A percentile compares a stretch with the other conserved stretches of the same genome.
Evolutionary conservation across 108 stramenopile genomes (phyloP).

Genomic region (Phaeodactylum tricornutum): DNA sequence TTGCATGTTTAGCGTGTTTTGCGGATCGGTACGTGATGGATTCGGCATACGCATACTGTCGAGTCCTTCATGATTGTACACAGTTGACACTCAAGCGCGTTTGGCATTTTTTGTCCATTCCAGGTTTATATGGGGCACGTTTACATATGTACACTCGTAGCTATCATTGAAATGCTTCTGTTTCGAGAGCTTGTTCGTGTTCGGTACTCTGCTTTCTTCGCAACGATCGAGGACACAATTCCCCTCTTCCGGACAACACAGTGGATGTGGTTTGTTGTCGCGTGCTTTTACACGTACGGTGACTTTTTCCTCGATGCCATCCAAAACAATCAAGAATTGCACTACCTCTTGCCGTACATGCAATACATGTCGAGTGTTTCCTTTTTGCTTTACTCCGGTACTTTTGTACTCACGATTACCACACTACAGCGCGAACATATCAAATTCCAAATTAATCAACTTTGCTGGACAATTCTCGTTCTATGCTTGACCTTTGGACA

Average conservation of each 20-base stretch:
- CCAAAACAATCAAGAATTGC: constrained; percentile 51
- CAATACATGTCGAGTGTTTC: constrained; percentile 51
- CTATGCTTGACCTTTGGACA: constrained; percentile 87
- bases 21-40: too few species aligned
- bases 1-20: constrained; percentile 37
- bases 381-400: constrained; percentile 73
- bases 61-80: constrained; percentile 26
- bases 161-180: constrained; percentile 58
- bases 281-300: constrained; percentile 86
- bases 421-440: constrained; percentile 88
- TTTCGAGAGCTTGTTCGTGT: constrained; percentile 96
- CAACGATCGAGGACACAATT: constrained; percentile 74
- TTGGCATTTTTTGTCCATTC: too few species aligned
- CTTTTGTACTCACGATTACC: constrained; percentile 88
- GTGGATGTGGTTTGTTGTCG: constrained; percentile 93
- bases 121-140: constrained; percentile 70
- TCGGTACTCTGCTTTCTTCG: constrained; percentile 73
- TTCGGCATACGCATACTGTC: too few species aligned
- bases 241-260: constrained; percentile 96
- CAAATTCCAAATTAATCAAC: constrained; percentile 92
- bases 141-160: constrained; percentile 73
- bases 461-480: constrained; percentile 94
- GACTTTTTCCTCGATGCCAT: constrained; percentile 63
- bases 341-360: constrained; percentile 42
- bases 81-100: too few species aligned